These are phyloP conservation scores for Artemisia argyi DNA, from an alignment of 129 eudicot genomes.

Conservation along the genomic window DNA sequence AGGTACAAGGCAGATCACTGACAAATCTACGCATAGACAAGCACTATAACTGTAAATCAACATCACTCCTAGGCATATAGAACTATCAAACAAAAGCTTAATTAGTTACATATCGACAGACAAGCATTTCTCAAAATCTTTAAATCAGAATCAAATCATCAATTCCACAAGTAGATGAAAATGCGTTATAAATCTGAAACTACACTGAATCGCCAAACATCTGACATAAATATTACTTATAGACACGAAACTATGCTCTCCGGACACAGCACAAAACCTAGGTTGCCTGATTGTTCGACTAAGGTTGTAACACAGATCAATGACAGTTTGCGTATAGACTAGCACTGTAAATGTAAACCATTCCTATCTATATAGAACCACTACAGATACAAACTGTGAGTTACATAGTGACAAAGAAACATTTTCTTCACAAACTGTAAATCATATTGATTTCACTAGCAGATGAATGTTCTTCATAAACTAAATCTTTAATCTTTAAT, in stretches of 20 bases:
- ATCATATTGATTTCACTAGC: too few relatives aligned
- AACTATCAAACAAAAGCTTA: conserved; percentile 4
- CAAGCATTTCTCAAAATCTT: conserved; percentile 1
- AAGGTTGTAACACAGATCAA: neutral
- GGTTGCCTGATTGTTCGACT: neutral
- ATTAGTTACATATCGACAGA: neutral
- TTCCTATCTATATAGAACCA: neutral
- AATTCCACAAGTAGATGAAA: neutral
- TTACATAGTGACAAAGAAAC: too few relatives aligned
- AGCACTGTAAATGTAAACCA: neutral
- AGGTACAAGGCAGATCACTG: neutral
- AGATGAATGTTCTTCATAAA: too few relatives aligned
- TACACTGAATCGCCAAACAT: neutral
- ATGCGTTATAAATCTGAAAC: neutral
- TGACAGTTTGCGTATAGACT: neutral
- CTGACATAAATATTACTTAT: too few relatives aligned
- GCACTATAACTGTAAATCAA: neutral
- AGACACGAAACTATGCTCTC: too few relatives aligned
- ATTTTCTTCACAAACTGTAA: too few relatives aligned
- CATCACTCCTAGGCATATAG: conserved; percentile 2
- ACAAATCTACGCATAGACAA: neutral
- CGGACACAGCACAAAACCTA: neutral
- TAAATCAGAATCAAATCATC: conserved; percentile 3
- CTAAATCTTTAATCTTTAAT: too few relatives aligned
- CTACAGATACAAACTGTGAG: neutral